These are phyloP conservation scores for Pseudonectria foliicola DNA, from an alignment of 2,329 filamentous ascomycete species.

Conservation along the genomic window DNA sequence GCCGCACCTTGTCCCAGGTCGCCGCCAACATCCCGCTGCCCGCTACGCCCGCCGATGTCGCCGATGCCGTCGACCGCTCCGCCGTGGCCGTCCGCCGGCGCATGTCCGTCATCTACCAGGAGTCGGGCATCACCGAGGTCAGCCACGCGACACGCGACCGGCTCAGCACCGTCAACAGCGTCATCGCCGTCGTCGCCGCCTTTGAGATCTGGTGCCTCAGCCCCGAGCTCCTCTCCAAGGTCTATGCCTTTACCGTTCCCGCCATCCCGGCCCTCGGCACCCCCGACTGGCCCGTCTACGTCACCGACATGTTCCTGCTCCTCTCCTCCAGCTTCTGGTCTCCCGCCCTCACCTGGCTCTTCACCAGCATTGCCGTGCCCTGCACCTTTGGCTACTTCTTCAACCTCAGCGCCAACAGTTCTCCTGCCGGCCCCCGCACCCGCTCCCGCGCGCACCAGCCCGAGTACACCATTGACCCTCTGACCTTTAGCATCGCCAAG, in stretches of 20 bases:
- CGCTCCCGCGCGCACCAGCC: conserved; percentile 31
- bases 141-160: conserved; percentile 60
- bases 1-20: conserved; percentile 46
- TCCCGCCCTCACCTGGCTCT: conserved; percentile 67
- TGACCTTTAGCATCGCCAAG: conserved; percentile 87
- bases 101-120: conserved; percentile 55
- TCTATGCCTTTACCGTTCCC: conserved; percentile 67
- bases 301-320: conserved; percentile 77
- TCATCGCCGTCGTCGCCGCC: conserved; percentile 60
- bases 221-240: conserved; percentile 61
- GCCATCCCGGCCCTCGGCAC: conserved; percentile 49
- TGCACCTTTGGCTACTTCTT: conserved; percentile 76
- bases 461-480: conserved; percentile 67
- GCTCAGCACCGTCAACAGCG: conserved; percentile 63
- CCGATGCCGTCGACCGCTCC: conserved; percentile 66
- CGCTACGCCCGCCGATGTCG: conserved; percentile 72
- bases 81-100: conserved; percentile 60
- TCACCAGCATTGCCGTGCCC: conserved; percentile 66
- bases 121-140: conserved; percentile 59
- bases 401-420: conserved; percentile 62
- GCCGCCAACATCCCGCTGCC: conserved; percentile 62
- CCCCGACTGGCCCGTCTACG: conserved; percentile 52
- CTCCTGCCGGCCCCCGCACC: conserved; percentile 32
- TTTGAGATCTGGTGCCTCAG: conserved; percentile 68
- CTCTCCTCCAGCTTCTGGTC: conserved; percentile 77